Evolutionary conservation across 192 early-diverging fungal species (phyloP).

Genomic region (Coemansia sp.): DNA sequence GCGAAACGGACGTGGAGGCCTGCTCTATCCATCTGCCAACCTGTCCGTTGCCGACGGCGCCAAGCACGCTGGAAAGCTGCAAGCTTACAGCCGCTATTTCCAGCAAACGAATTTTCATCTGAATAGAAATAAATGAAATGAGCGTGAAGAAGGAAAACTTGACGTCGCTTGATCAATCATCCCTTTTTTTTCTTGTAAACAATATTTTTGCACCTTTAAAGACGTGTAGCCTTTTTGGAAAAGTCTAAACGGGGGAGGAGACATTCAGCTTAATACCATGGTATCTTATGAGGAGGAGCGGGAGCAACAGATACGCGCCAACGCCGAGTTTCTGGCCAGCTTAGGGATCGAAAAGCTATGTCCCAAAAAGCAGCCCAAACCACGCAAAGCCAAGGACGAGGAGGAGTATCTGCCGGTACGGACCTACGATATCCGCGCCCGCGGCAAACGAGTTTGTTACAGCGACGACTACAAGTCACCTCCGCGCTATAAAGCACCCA

Average conservation of each 20-base stretch:
- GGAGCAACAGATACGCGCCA: constrained; percentile 36
- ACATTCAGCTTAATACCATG: background rate
- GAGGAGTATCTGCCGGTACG: constrained; percentile 21
- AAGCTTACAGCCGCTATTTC: constrained; percentile 7
- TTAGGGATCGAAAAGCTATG: constrained; percentile 14
- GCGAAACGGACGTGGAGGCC: constrained; percentile 12
- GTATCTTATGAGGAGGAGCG: constrained; percentile 36
- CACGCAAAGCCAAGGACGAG: constrained; percentile 1
- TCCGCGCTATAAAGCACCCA: background rate
- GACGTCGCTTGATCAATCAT: too few relatives aligned
- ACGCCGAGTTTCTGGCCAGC: constrained; percentile 32
- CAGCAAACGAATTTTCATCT: constrained; percentile 10
- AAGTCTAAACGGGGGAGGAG: too few relatives aligned
- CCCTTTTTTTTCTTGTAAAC: too few relatives aligned
- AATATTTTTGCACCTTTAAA: too few relatives aligned
- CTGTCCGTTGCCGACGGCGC: background rate
- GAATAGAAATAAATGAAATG: too few relatives aligned
- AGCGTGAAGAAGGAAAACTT: too few relatives aligned
- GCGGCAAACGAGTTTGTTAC: constrained; percentile 17
- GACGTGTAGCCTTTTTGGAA: too few relatives aligned
- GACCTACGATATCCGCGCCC: constrained; percentile 16
- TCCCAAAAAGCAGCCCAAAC: background rate
- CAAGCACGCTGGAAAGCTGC: background rate
- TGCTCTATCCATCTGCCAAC: constrained; percentile 22
- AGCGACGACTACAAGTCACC: constrained; percentile 17